These are phyloP conservation scores for Lindgomyces ingoldianus DNA, from an alignment of 495 filamentous ascomycete genomes.

Conservation along the genomic window DNA sequence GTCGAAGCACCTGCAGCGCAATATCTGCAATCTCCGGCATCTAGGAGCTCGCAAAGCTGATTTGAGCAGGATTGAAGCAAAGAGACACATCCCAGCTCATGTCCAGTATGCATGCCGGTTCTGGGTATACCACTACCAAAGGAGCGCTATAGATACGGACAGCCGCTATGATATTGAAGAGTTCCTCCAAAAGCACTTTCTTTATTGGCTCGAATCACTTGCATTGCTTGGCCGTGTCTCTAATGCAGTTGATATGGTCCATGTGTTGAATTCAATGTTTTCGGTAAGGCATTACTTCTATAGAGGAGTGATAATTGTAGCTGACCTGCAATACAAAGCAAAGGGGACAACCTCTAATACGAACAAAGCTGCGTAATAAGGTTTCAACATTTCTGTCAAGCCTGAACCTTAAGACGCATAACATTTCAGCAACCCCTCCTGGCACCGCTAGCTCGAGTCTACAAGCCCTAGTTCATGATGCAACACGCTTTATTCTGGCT, in stretches of 20 bases:
- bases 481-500: no score
- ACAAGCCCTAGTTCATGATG: no score
- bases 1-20: constrained; percentile 37
- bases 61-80: background rate
- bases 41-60: constrained; percentile 35
- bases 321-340: no score
- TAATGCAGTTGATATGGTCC: background rate
- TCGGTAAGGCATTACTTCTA: no score
- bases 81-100: background rate
- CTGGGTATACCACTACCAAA: background rate
- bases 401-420: no score
- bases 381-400: no score
- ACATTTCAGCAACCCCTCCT: no score
- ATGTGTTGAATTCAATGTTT: background rate
- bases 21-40: constrained; percentile 46
- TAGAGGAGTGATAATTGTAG: no score
- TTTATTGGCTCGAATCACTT: background rate
- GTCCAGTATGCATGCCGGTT: background rate
- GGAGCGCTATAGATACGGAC: background rate
- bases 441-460: no score
- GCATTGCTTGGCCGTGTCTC: no score
- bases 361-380: no score
- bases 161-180: background rate
- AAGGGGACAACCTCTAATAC: no score
- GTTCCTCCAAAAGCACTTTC: background rate